phyloP scores from a whole-genome alignment of 2,329 filamentous ascomycete species.

The Ascochyta lentis region DNA sequence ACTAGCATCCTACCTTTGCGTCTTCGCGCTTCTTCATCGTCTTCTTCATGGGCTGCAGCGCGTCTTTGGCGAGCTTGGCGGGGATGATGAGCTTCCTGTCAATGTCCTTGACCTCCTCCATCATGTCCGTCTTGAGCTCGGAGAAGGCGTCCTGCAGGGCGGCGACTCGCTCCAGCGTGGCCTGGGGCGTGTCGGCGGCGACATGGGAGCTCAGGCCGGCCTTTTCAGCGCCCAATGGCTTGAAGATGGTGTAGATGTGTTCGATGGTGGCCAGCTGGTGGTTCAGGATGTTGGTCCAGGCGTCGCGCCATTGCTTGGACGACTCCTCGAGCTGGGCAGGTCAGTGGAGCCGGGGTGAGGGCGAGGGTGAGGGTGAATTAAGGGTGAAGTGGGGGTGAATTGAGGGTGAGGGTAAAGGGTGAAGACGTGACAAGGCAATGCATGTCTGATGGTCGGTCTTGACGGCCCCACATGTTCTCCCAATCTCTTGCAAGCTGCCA shows the following conservation, averaged over 20 bases:
- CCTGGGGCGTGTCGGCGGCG: conserved; percentile 66
- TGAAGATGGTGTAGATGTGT: conserved; percentile 76
- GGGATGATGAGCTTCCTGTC: conserved; percentile 74
- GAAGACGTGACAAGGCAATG: background rate
- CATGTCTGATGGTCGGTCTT: background rate
- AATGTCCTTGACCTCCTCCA: conserved; percentile 73
- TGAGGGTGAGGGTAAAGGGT: no score
- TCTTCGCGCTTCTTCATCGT: conserved; percentile 86
- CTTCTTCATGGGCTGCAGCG: conserved; percentile 75
- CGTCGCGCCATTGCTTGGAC: conserved; percentile 77
- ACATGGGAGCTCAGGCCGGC: conserved; percentile 58
- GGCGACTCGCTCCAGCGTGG: conserved; percentile 68
- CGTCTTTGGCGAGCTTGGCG: conserved; percentile 71
- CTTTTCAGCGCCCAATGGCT: conserved; percentile 73
- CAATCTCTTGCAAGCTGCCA: conserved; percentile 7
- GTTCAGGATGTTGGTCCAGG: conserved; percentile 75
- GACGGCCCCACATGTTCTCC: conserved; percentile 28
- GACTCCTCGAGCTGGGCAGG: conserved; percentile 72
- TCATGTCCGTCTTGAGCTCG: conserved; percentile 73
- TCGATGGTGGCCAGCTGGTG: conserved; percentile 71
- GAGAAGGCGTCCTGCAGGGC: conserved; percentile 71
- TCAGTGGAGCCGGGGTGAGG: conserved; percentile 6
- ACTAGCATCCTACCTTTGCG: conserved; percentile 62
- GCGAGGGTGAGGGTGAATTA: no score
- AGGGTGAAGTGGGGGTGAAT: no score